These are phyloP conservation scores for Benincasa hispida DNA, from an alignment of 306 rosid species.

Conservation along the genomic window DNA sequence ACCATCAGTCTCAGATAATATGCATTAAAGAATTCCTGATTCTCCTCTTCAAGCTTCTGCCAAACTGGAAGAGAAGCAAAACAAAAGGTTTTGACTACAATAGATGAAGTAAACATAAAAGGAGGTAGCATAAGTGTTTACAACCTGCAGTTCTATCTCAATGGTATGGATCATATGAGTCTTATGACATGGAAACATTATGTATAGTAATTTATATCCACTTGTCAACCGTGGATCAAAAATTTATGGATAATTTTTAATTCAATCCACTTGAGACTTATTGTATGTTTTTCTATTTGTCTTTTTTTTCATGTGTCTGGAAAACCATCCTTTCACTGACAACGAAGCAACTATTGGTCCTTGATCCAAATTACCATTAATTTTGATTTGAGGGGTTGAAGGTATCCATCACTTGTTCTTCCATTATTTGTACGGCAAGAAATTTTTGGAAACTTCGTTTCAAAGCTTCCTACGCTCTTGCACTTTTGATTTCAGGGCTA, in stretches of 20 bases:
- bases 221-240: not conserved
- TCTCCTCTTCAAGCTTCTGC: conserved; percentile 93
- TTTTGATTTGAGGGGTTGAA: not conserved
- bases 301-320: not conserved
- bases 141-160: not conserved
- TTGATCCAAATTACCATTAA: not conserved
- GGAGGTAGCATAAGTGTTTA: not conserved
- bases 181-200: not conserved
- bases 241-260: not conserved
- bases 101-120: not conserved
- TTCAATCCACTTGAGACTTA: not conserved
- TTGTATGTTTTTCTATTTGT: not conserved
- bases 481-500: not conserved
- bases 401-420: not conserved
- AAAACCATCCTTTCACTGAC: not conserved
- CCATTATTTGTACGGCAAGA: not conserved
- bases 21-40: conserved; percentile 77
- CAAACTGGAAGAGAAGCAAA: conserved; percentile 51
- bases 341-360: not conserved
- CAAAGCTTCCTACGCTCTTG: not conserved
- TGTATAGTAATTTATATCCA: not conserved
- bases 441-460: not conserved
- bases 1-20: conserved; percentile 71
- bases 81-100: not conserved
- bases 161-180: not conserved